Evolutionary conservation across 345 rosid species (phyloP), one percentile per base, ranked within the genome.

Genomic region (Iberis pinnata): DNA sequence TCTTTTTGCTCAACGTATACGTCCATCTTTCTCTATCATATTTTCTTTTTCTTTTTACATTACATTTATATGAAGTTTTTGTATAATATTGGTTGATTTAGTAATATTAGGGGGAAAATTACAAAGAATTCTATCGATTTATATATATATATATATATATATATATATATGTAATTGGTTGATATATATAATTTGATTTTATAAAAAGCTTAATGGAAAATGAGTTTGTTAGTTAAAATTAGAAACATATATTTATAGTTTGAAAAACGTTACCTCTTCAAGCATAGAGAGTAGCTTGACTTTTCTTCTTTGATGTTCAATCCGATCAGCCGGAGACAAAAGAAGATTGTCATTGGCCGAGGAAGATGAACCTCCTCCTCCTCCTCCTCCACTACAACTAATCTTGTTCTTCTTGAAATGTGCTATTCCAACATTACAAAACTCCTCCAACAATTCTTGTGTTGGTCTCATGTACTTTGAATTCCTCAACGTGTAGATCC

Each of bases 241-340:
- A n/a, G n/a, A n/a, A n/a, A n/a, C n/a, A n/a, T n/a, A n/a, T n/a
- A n/a, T n/a, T n/a, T n/a, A 29, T n/a, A 45, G 32, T 61, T 22
- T 61, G 47, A 42, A 35, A 38, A 43, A 57, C 42, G 45, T 75
- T 65, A 93, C 99, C 99, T 88, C 97, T 56, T 88, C 97, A 22
- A 93, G 90, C 93, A 88, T 82, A 61, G 88, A 73, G 49, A 93
- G 77, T 43, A 93, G 77, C 79, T 80, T 88, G 29, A 87, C 70
- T 71, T 86, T 93, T 64, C 99, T 83, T 78, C 79, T 93, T 75
- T 93, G 99, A 46, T 85, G 72, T 62, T 93, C 99, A 48, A 83
- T 60, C 74, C 88, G 76, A 43, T 86, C 97, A 56, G 90, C 86
- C 17, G 95, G 77, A 61, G 66, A 51, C 27, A 92, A 70, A 13